phyloP scores from a whole-genome alignment of 73 alveolate genomes.

The Paramecium primaurelia region DNA sequence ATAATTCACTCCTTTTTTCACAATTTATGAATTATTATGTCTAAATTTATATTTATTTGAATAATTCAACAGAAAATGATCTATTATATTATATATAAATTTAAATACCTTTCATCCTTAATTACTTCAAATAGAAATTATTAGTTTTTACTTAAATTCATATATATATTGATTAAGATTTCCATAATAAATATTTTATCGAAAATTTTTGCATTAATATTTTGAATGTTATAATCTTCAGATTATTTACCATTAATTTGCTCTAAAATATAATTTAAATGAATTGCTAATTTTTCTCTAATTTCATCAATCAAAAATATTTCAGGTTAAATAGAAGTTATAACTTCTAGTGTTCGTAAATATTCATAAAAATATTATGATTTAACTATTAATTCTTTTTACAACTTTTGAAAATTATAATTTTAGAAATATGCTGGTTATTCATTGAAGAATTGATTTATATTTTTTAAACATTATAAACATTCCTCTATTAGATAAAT shows the following conservation, averaged over 20 bases:
- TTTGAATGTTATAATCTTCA: not conserved
- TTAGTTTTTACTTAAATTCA: not conserved
- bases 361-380: not conserved
- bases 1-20: not conserved
- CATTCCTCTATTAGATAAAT: not conserved
- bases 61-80: not conserved
- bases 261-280: not conserved
- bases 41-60: not conserved
- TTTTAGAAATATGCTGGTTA: not conserved
- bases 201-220: not conserved
- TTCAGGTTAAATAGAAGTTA: not conserved
- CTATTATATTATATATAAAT: not conserved
- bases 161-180: not conserved
- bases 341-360: not conserved
- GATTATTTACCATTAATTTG: not conserved
- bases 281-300: constrained; percentile 2
- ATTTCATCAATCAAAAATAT: constrained; percentile 21
- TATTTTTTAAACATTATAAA: not conserved
- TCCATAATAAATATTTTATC: not conserved
- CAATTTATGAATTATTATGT: not conserved
- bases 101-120: not conserved
- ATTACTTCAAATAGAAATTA: not conserved
- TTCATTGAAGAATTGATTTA: not conserved
- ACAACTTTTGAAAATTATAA: not conserved
- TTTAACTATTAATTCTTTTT: not conserved